Evolutionary conservation across 139 green algal genomes (phyloP).

Genomic region (Closterium sp.): DNA sequence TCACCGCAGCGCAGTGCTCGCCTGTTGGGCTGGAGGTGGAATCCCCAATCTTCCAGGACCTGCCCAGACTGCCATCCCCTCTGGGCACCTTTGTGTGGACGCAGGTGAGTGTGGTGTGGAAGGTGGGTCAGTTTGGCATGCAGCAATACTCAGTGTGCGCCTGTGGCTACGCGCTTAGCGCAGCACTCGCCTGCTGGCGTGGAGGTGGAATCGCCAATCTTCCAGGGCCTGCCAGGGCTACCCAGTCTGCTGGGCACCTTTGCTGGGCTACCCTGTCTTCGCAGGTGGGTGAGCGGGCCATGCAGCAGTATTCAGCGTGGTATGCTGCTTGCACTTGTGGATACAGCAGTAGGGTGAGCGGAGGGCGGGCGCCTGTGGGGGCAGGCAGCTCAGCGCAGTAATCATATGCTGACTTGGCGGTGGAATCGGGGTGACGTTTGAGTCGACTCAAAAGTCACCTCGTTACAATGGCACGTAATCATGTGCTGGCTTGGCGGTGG

Average conservation of each 20-base stretch:
- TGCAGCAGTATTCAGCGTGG: too few relatives aligned
- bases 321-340: too few relatives aligned
- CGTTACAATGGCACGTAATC: too few relatives aligned
- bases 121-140: too few relatives aligned
- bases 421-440: too few relatives aligned
- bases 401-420: too few relatives aligned
- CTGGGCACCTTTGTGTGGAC: constrained; percentile 50
- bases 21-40: constrained; percentile 29
- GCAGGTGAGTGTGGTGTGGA: background rate
- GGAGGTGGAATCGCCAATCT: constrained; percentile 49
- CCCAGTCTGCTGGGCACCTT: constrained; percentile 42
- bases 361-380: too few relatives aligned
- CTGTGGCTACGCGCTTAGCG: too few relatives aligned
- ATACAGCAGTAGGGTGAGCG: too few relatives aligned
- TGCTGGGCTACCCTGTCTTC: too few relatives aligned
- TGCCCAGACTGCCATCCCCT: constrained; percentile 42
- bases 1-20: background rate
- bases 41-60: constrained; percentile 54
- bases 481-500: constrained; percentile 14
- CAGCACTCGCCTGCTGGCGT: constrained; percentile 6
- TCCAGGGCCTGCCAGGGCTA: constrained; percentile 46
- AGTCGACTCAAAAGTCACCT: too few relatives aligned
- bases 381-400: constrained; percentile 18
- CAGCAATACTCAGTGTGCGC: too few relatives aligned
- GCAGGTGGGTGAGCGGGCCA: constrained; percentile 4